Conservation (phyloP, 495 filamentous ascomycete species). For the Durotheca rogersii region DNA sequence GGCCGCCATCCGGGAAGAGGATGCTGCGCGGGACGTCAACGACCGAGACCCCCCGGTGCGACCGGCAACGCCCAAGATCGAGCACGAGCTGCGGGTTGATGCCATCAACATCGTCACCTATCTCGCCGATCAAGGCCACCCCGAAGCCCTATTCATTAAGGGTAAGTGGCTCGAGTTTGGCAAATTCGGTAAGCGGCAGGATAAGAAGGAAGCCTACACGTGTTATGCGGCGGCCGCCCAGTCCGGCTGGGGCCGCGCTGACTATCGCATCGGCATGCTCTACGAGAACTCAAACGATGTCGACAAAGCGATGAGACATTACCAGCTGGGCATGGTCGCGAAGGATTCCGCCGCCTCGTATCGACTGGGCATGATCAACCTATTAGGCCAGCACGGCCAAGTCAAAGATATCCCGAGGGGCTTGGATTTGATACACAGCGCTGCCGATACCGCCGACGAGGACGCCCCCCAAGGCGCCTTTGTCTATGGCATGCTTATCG, state of each 20-base stretch:
- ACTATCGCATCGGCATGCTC: slow-evolving; percentile 98
- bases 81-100: slow-evolving; percentile 83
- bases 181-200: slow-evolving; percentile 82
- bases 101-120: slow-evolving; percentile 90
- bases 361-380: slow-evolving; percentile 94
- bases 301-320: slow-evolving; percentile 86
- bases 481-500: slow-evolving; percentile 93
- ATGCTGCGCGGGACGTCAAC: slow-evolving; percentile 24
- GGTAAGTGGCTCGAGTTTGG: slow-evolving; percentile 98
- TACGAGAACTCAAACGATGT: slow-evolving; percentile 92
- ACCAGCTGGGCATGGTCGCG: slow-evolving; percentile 71
- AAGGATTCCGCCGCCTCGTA: slow-evolving; percentile 93
- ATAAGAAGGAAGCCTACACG: slow-evolving; percentile 91
- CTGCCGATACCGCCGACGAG: slow-evolving; percentile 89
- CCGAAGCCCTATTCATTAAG: slow-evolving; percentile 90
- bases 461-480: slow-evolving; percentile 97
- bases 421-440: slow-evolving; percentile 75
- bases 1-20: slow-evolving; percentile 58
- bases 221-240: slow-evolving; percentile 84
- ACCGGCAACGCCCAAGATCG: slow-evolving; percentile 75
- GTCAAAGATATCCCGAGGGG: slow-evolving; percentile 76
- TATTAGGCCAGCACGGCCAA: slow-evolving; percentile 89
- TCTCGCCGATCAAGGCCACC: slow-evolving; percentile 86
- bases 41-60: slow-evolving; percentile 66
- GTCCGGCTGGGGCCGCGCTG: slow-evolving; percentile 86